Evolutionary conservation across 2,329 filamentous ascomycete species (phyloP).

Genomic region (Aspergillus pseudoglaucus): DNA sequence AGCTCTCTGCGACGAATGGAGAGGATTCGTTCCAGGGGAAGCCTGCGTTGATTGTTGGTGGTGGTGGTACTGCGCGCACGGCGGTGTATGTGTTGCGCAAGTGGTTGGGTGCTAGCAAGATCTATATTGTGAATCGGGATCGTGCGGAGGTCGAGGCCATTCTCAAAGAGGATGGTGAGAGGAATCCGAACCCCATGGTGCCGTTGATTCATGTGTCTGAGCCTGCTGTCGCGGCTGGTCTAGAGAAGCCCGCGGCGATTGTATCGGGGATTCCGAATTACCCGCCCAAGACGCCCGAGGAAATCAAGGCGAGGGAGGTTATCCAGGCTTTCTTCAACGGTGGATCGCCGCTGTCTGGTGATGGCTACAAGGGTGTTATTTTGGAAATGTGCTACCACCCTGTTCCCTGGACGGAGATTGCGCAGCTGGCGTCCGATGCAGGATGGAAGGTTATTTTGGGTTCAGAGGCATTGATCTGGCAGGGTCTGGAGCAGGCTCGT

Average conservation of each 20-base stretch:
- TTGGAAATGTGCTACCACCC: constrained; percentile 84
- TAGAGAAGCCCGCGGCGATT: constrained; percentile 59
- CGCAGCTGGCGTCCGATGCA: constrained; percentile 51
- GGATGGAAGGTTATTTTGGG: constrained; percentile 71
- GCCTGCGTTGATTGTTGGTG: constrained; percentile 68
- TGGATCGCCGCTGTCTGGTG: constrained; percentile 7
- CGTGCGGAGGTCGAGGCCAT: constrained; percentile 60
- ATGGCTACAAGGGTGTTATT: constrained; percentile 57
- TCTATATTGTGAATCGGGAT: constrained; percentile 76
- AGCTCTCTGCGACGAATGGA: constrained; percentile 10
- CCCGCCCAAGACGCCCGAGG: constrained; percentile 58
- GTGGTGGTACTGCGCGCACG: constrained; percentile 70
- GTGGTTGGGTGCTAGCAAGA: constrained; percentile 59
- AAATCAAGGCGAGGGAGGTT: constrained; percentile 55
- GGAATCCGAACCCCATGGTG: constrained; percentile 34
- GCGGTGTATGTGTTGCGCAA: constrained; percentile 69
- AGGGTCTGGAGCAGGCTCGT: constrained; percentile 61
- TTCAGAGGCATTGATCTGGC: constrained; percentile 70
- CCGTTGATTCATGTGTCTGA: constrained; percentile 55
- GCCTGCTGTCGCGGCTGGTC: constrained; percentile 51
- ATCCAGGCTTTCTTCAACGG: constrained; percentile 32
- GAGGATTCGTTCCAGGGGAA: constrained; percentile 36
- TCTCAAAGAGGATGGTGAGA: constrained; percentile 57
- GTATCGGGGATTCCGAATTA: constrained; percentile 73
- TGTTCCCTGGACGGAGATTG: constrained; percentile 60